A percentile compares a stretch with the other conserved stretches of the same genome.
Conservation (phyloP, 768 basidiomycete species). For the Lactifluus piperatus region DNA sequence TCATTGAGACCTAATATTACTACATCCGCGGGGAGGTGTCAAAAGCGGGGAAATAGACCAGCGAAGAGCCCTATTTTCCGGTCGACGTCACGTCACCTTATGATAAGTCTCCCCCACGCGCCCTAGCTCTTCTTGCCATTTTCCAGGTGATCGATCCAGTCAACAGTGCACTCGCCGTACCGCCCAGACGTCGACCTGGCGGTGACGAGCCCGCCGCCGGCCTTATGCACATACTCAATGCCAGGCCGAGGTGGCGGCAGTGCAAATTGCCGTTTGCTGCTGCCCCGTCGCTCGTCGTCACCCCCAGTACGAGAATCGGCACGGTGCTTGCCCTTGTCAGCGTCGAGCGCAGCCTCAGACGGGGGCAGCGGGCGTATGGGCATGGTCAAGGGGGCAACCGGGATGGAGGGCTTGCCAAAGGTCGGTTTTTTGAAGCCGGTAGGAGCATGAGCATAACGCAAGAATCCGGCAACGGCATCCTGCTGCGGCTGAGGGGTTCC, state of each 20-base stretch:
- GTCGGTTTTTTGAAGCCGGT: background rate
- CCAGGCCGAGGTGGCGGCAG: conserved; percentile 5
- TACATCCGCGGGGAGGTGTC: background rate
- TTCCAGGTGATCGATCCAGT: conserved; percentile 2
- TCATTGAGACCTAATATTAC: background rate
- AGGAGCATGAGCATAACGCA: background rate
- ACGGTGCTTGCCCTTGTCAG: background rate
- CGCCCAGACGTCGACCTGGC: background rate
- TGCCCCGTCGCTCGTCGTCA: background rate
- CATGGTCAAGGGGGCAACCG: background rate
- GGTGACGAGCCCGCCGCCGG: conserved; percentile 7
- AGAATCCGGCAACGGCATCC: background rate
- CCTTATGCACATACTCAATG: conserved; percentile 5
- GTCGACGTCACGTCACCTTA: background rate
- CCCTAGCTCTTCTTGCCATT: background rate
- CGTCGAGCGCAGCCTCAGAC: too few species aligned
- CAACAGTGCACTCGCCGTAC: background rate
- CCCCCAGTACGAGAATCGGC: background rate
- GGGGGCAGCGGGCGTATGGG: background rate
- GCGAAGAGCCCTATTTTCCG: background rate
- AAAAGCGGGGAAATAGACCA: background rate
- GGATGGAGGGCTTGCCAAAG: background rate
- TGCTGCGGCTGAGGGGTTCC: background rate
- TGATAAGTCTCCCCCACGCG: background rate
- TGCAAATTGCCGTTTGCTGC: conserved; percentile 2